These are phyloP conservation scores for Pythium chondricola DNA, from an alignment of 352 stramenopile genomes.

Conservation along the genomic window DNA sequence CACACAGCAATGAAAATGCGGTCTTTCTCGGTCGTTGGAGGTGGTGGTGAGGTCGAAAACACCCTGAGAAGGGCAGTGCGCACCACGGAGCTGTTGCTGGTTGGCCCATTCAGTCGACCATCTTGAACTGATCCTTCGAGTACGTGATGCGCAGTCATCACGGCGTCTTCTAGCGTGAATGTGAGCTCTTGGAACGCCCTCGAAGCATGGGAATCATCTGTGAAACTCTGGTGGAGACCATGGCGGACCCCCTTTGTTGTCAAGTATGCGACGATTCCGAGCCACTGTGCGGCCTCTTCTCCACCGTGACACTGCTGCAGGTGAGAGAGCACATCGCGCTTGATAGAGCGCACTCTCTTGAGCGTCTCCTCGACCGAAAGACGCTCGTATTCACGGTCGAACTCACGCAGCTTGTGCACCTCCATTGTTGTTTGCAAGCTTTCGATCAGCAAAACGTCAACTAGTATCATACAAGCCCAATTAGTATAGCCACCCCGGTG, in stretches of 20 bases:
- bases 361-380: neutral
- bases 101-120: too few relatives aligned
- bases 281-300: conserved; percentile 1
- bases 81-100: neutral
- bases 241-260: neutral
- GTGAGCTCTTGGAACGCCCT: conserved; percentile 1
- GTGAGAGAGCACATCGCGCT: neutral
- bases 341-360: neutral
- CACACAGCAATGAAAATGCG: conserved; percentile 9
- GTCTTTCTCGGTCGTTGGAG: too few relatives aligned
- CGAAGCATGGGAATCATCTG: neutral
- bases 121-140: too few relatives aligned
- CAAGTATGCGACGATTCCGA: neutral
- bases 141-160: conserved; percentile 5
- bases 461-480: too few relatives aligned
- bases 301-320: too few relatives aligned
- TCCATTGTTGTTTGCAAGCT: neutral
- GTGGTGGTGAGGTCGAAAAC: neutral
- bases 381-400: neutral
- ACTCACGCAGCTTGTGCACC: neutral
- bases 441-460: too few relatives aligned
- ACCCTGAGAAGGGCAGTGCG: too few relatives aligned
- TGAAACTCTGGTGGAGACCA: neutral
- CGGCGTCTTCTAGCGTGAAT: conserved; percentile 4
- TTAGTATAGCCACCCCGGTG: too few relatives aligned